These are phyloP conservation scores for Teunomyces kruisii DNA, from an alignment of 805 yeast species.

Conservation along the genomic window DNA sequence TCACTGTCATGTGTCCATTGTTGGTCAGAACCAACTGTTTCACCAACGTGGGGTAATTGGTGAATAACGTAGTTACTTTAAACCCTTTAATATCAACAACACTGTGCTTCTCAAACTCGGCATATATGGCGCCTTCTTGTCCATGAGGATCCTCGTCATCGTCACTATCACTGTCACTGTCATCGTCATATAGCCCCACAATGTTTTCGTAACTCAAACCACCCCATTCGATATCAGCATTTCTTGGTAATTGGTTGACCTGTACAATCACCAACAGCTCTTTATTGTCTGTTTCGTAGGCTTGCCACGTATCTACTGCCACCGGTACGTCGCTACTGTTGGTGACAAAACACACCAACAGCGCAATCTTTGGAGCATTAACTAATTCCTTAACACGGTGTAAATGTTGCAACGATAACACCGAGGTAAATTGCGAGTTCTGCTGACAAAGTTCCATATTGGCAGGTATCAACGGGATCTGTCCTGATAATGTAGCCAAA, in stretches of 20 bases:
- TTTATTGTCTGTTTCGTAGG: conserved; percentile 30
- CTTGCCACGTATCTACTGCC: conserved; percentile 46
- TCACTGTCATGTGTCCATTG: not conserved
- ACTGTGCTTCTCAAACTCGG: not conserved
- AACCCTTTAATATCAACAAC: conserved; percentile 1
- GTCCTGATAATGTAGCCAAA: conserved; percentile 76
- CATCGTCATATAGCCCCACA: conserved; percentile 37
- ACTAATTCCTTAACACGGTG: conserved; percentile 59
- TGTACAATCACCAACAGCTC: conserved; percentile 49
- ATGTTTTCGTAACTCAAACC: conserved; percentile 52
- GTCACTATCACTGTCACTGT: conserved; percentile 38
- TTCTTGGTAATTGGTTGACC: conserved; percentile 59
- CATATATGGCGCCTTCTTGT: not conserved
- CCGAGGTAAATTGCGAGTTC: conserved; percentile 31
- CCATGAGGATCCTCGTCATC: conserved; percentile 10
- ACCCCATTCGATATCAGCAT: conserved; percentile 73
- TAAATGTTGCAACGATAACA: conserved; percentile 74
- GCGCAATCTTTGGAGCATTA: conserved; percentile 43
- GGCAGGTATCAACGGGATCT: conserved; percentile 80
- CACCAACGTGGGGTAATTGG: conserved; percentile 2
- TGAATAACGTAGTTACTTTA: conserved; percentile 3
- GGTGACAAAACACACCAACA: conserved; percentile 57
- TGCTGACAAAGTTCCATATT: conserved; percentile 51
- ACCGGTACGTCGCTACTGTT: conserved; percentile 22
- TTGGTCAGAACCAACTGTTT: not conserved